These are phyloP conservation scores for Luvunga scandens DNA, from an alignment of 345 rosid species.

Conservation along the genomic window DNA sequence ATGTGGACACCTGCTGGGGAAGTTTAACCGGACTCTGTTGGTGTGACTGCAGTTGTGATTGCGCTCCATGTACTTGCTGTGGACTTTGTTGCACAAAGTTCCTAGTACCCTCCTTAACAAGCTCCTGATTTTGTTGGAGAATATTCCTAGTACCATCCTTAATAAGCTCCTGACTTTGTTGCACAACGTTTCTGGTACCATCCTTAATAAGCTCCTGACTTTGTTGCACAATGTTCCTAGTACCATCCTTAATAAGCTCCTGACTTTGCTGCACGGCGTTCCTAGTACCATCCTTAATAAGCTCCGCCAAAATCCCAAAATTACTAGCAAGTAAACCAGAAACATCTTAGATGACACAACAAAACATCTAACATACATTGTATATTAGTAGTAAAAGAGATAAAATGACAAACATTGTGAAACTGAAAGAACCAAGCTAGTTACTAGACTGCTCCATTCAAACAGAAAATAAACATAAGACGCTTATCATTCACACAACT, in stretches of 20 bases:
- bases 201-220: conserved; percentile 80
- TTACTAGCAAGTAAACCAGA: conserved; percentile 36
- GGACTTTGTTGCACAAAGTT: conserved; percentile 49
- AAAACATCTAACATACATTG: not conserved
- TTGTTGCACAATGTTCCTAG: conserved; percentile 46
- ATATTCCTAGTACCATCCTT: conserved; percentile 59
- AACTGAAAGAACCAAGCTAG: not conserved
- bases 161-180: conserved; percentile 71
- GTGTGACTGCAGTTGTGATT: conserved; percentile 60
- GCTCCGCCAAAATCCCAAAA: conserved; percentile 62
- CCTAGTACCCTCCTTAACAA: conserved; percentile 68
- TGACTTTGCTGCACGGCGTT: conserved; percentile 48
- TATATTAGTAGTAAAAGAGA: not conserved
- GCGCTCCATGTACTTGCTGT: conserved; percentile 61
- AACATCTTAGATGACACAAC: conserved; percentile 17
- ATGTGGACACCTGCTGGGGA: conserved; percentile 65
- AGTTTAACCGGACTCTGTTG: conserved; percentile 60
- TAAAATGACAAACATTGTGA: not conserved
- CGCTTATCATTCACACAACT: not conserved
- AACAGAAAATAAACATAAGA: not conserved
- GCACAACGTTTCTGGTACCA: conserved; percentile 43
- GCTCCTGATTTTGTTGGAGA: conserved; percentile 60
- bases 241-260: conserved; percentile 74
- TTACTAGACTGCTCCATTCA: not conserved
- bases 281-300: conserved; percentile 72